phyloP scores from a whole-genome alignment of 176 grass and related monocot species.

The Eragrostis nindensis region DNA sequence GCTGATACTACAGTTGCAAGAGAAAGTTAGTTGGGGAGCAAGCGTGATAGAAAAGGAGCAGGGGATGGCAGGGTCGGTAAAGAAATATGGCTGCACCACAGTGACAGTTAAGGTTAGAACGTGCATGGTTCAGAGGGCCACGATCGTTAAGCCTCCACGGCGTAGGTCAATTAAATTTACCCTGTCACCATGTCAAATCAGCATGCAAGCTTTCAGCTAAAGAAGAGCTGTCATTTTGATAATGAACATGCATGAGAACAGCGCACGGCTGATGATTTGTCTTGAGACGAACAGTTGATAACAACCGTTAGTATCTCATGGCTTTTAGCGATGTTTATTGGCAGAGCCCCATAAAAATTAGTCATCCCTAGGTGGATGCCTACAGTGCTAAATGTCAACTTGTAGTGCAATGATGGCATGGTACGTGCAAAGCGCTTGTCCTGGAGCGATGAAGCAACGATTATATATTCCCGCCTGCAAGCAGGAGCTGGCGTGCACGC shows the following conservation, averaged over 20 bases:
- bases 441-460: background rate
- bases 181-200: background rate
- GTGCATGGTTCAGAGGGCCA: background rate
- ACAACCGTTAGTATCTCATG: background rate
- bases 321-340: background rate
- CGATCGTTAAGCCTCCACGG: background rate
- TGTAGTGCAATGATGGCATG: background rate
- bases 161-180: background rate
- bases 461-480: background rate
- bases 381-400: conserved; percentile 12
- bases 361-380: background rate
- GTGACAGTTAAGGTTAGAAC: conserved; percentile 18
- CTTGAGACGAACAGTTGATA: background rate
- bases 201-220: background rate
- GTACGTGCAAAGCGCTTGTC: conserved; percentile 23
- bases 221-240: background rate
- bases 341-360: background rate
- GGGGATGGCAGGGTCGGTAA: conserved; percentile 3
- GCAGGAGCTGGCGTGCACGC: background rate
- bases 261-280: no score
- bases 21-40: conserved; percentile 1
- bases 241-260: background rate
- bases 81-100: background rate
- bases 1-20: background rate
- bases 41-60: background rate